These are phyloP conservation scores for Achaetomium macrosporum DNA, from an alignment of 2,329 filamentous ascomycete genomes.

Conservation along the genomic window DNA sequence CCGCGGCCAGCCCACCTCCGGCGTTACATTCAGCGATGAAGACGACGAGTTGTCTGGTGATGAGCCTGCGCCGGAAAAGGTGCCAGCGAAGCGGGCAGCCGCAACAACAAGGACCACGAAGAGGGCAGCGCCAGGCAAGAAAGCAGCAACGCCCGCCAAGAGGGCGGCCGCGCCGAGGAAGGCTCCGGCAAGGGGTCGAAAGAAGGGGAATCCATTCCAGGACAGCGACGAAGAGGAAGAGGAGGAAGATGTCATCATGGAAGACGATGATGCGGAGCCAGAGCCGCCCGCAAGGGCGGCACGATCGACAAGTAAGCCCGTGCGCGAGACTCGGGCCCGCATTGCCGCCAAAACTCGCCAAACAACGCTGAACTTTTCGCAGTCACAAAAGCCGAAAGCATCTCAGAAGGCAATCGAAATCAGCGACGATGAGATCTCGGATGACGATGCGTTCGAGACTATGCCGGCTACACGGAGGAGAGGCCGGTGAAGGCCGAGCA, in stretches of 20 bases:
- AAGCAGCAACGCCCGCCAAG: conserved; percentile 29
- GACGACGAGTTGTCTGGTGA: conserved; percentile 49
- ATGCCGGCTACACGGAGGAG: conserved; percentile 34
- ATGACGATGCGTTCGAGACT: conserved; percentile 53
- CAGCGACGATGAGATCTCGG: conserved; percentile 60
- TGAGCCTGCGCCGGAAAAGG: conserved; percentile 37
- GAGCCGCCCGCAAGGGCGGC: conserved; percentile 21
- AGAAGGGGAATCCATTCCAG: conserved; percentile 34
- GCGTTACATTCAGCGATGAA: conserved; percentile 35
- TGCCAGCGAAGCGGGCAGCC: conserved; percentile 27
- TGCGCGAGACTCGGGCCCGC: conserved; percentile 30
- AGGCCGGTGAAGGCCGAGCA: conserved; percentile 6
- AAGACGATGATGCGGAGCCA: conserved; percentile 43
- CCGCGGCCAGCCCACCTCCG: conserved; percentile 29
- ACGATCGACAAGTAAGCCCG: conserved; percentile 31
- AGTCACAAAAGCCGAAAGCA: conserved; percentile 32
- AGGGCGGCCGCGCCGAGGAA: conserved; percentile 41
- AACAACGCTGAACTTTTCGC: conserved; percentile 46
- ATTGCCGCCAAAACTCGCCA: conserved; percentile 37
- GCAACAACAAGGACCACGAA: conserved; percentile 29
- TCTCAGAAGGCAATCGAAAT: conserved; percentile 50
- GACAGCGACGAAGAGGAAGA: conserved; percentile 36
- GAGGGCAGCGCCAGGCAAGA: conserved; percentile 32
- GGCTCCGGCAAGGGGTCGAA: conserved; percentile 39
- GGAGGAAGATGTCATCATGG: conserved; percentile 30